Conservation (phyloP, 1,284 basidiomycete genomes). For the Stygiomarasmius scandens region DNA sequence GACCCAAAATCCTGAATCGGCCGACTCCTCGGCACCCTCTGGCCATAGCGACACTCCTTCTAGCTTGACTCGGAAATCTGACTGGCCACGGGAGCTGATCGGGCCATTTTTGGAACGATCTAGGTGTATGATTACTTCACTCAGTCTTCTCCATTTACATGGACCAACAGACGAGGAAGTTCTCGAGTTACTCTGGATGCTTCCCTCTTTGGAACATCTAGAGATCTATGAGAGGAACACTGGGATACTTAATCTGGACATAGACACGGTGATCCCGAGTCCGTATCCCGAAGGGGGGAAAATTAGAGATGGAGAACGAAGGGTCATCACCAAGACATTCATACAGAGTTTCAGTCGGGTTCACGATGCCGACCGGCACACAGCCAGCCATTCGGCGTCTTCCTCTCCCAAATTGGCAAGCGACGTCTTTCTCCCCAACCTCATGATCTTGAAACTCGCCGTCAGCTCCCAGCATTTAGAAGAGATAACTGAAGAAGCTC, state of each 20-base stretch:
- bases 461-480: background rate
- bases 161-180: background rate
- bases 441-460: background rate
- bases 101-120: background rate
- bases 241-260: background rate
- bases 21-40: too few relatives aligned
- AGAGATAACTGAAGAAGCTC: background rate
- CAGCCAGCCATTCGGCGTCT: background rate
- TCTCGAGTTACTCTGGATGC: background rate
- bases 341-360: background rate
- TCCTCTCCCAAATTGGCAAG: background rate
- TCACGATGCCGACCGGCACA: background rate
- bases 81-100: background rate
- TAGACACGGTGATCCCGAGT: background rate
- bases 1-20: too few relatives aligned
- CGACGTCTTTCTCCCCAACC: background rate
- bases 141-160: background rate
- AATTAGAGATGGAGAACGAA: background rate
- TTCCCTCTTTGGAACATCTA: background rate
- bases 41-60: background rate
- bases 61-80: background rate
- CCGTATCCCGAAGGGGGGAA: too few relatives aligned
- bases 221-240: background rate
- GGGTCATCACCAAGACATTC: background rate
- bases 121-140: background rate